These are phyloP conservation scores for Theobroma cacao DNA, from an alignment of 345 rosid species.

Conservation along the genomic window DNA sequence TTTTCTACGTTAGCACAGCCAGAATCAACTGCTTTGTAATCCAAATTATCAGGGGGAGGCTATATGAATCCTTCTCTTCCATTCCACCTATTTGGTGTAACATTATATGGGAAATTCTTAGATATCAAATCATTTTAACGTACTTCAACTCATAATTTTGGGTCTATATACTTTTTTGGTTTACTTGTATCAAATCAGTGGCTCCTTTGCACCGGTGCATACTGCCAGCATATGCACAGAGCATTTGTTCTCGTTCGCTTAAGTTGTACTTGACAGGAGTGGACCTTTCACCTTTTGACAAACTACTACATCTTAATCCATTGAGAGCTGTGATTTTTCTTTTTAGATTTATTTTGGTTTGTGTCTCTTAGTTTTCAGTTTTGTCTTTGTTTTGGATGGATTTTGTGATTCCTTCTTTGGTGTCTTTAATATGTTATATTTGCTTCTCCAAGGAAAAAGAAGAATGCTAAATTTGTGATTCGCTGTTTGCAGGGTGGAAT, in stretches of 20 bases:
- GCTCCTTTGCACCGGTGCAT: background rate
- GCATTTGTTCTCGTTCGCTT: background rate
- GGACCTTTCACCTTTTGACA: background rate
- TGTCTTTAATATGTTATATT: background rate
- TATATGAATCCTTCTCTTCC: background rate
- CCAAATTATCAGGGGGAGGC: background rate
- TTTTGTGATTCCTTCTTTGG: background rate
- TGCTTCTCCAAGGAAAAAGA: background rate
- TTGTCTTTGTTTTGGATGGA: background rate
- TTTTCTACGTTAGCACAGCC: background rate
- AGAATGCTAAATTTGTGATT: background rate
- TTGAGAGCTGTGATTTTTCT: background rate
- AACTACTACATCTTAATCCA: background rate
- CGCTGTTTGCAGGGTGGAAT: constrained; percentile 80
- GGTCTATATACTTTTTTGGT: background rate
- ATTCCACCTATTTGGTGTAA: background rate
- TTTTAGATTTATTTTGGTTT: background rate
- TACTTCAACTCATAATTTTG: background rate
- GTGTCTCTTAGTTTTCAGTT: background rate
- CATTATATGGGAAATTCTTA: background rate
- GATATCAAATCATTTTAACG: background rate
- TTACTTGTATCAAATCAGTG: background rate
- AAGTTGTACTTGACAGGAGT: background rate
- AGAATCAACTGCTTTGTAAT: background rate
- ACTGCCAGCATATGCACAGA: background rate